Conservation (phyloP, 1,139 yeast genomes). For the Pichia sp. region DNA sequence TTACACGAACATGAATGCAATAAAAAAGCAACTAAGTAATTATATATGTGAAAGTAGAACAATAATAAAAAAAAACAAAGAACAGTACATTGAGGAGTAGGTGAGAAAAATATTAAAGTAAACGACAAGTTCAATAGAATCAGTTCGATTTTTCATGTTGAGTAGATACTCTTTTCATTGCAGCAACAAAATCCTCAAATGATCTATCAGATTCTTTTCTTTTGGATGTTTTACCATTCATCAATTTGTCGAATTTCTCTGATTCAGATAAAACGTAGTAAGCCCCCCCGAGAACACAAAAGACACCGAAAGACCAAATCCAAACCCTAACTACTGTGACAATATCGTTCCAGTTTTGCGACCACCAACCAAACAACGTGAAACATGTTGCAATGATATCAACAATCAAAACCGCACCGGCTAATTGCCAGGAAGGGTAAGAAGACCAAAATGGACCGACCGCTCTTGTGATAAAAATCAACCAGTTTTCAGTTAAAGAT, state of each 20-base stretch:
- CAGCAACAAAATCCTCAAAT: constrained; percentile 89
- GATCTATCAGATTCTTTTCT: constrained; percentile 65
- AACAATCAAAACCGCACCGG: constrained; percentile 86
- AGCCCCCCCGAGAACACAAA: constrained; percentile 95
- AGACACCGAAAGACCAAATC: constrained; percentile 93
- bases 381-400: constrained; percentile 87
- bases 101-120: too few relatives aligned
- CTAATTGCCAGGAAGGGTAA: constrained; percentile 86
- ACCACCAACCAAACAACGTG: constrained; percentile 95
- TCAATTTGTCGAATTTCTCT: constrained; percentile 80
- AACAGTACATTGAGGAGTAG: too few relatives aligned
- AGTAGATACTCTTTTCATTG: constrained; percentile 97
- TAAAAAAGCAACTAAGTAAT: too few relatives aligned
- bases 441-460: constrained; percentile 95
- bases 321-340: constrained; percentile 91
- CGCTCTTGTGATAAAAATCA: constrained; percentile 91
- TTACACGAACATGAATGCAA: too few relatives aligned
- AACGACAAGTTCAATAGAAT: constrained; percentile 1
- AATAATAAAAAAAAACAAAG: neutral
- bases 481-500: constrained; percentile 92
- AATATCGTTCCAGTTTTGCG: constrained; percentile 95
- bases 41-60: neutral
- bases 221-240: constrained; percentile 82
- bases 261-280: constrained; percentile 89
- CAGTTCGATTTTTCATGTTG: constrained; percentile 74